Conservation (phyloP, 2,329 filamentous ascomycete species). For the Sporothrix protearum region DNA sequence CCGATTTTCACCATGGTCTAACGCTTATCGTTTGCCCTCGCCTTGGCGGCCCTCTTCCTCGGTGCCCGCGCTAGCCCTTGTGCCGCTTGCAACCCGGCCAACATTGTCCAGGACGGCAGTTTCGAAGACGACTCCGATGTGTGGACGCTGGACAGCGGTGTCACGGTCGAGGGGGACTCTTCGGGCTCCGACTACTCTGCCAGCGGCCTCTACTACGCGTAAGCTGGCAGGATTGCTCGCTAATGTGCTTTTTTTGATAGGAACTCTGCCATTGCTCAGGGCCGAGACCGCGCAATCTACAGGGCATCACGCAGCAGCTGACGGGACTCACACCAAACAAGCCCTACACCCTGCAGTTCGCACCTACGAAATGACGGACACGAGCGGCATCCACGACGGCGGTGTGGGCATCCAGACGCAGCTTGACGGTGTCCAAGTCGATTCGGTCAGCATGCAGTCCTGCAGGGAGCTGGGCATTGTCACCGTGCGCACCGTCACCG, state of each 20-base stretch:
- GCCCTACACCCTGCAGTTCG: neutral
- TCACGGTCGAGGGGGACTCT: neutral
- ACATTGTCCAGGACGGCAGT: neutral
- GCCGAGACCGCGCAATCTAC: neutral
- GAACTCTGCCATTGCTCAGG: neutral
- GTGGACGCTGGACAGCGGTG: neutral
- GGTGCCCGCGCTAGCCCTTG: neutral
- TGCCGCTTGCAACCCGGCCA: neutral
- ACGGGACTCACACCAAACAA: neutral
- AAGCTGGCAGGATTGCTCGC: no score
- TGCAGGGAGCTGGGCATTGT: no score
- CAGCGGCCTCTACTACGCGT: slow-evolving; percentile 3
- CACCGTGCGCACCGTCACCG: neutral
- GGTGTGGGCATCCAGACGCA: neutral
- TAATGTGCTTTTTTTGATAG: neutral
- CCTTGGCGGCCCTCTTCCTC: neutral
- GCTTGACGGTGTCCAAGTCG: neutral
- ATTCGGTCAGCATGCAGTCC: neutral
- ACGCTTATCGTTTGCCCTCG: neutral
- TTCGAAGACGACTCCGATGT: neutral
- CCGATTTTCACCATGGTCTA: neutral
- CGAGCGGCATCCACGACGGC: neutral
- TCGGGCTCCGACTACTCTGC: neutral
- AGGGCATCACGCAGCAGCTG: neutral
- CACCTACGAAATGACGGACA: neutral